Percentiles rank a stretch among this genome's conserved stretches.
These are phyloP conservation scores for Pinus tabuliformis DNA, from an alignment of 75 land plant genomes.

Conservation along the genomic window DNA sequence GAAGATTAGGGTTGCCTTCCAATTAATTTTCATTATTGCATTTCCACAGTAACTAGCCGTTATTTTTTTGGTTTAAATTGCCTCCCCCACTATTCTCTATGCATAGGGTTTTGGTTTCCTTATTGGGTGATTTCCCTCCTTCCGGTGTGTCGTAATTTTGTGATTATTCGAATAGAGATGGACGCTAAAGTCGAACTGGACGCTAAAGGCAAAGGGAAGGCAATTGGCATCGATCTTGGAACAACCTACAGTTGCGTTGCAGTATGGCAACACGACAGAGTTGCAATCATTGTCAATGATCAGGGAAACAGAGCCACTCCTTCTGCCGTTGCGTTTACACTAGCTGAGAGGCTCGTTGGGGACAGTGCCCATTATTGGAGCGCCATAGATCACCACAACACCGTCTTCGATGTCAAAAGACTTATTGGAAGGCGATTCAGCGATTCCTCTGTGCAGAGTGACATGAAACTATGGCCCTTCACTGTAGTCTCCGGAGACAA, in stretches of 20 bases:
- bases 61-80: too few relatives aligned
- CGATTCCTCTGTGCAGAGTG: constrained; percentile 24
- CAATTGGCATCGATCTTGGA: constrained; percentile 1
- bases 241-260: constrained; percentile 1
- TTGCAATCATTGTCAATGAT: constrained; percentile 13
- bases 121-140: too few relatives aligned
- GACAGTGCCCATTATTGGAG: not conserved
- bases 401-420: constrained; percentile 19
- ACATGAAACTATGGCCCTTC: constrained; percentile 24
- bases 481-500: constrained; percentile 14
- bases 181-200: not conserved
- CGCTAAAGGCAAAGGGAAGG: not conserved
- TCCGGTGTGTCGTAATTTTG: too few relatives aligned
- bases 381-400: not conserved
- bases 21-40: too few relatives aligned
- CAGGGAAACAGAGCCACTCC: constrained; percentile 23
- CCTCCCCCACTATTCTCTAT: too few relatives aligned
- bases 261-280: constrained; percentile 8
- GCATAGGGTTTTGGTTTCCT: too few relatives aligned
- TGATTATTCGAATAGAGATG: too few relatives aligned
- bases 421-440: constrained; percentile 24
- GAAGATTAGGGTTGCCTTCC: too few relatives aligned
- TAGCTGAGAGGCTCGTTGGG: not conserved
- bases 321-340: constrained; percentile 11
- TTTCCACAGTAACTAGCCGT: too few relatives aligned